These are phyloP conservation scores for Starmerella kuoi DNA, from an alignment of 805 yeast genomes.

Conservation along the genomic window DNA sequence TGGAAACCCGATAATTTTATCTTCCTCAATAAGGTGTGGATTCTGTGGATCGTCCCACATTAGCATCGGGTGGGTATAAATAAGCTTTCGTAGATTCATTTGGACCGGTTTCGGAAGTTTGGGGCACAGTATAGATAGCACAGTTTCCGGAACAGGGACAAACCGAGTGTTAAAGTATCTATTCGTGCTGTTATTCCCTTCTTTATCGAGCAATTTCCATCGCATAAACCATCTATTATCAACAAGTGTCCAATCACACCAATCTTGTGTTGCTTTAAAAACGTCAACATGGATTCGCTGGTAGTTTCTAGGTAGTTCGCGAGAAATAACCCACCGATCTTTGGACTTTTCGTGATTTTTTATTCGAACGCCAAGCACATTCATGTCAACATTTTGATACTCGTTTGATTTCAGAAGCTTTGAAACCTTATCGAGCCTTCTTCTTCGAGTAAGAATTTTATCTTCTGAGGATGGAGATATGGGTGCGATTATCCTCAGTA, in stretches of 20 bases:
- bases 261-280: constrained; percentile 9
- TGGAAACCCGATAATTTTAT: constrained; percentile 19
- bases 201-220: constrained; percentile 13
- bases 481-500: constrained; percentile 14
- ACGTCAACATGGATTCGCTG: not conserved
- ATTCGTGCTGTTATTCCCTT: not conserved
- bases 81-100: not conserved
- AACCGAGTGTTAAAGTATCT: not conserved
- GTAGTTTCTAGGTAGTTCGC: constrained; percentile 9
- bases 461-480: constrained; percentile 14
- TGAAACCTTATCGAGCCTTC: constrained; percentile 2
- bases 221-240: constrained; percentile 22
- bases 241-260: constrained; percentile 19
- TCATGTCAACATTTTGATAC: not conserved
- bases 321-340: not conserved
- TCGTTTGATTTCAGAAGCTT: not conserved
- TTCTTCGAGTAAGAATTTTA: constrained; percentile 10
- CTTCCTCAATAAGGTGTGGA: constrained; percentile 2
- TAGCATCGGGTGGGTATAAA: constrained; percentile 17
- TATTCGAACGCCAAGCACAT: not conserved
- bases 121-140: not conserved
- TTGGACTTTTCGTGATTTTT: too few relatives aligned
- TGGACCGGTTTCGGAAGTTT: not conserved
- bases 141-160: not conserved
- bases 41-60: constrained; percentile 12